phyloP scores from a whole-genome alignment of 352 stramenopile genomes.

The Phytophthora palmivora region DNA sequence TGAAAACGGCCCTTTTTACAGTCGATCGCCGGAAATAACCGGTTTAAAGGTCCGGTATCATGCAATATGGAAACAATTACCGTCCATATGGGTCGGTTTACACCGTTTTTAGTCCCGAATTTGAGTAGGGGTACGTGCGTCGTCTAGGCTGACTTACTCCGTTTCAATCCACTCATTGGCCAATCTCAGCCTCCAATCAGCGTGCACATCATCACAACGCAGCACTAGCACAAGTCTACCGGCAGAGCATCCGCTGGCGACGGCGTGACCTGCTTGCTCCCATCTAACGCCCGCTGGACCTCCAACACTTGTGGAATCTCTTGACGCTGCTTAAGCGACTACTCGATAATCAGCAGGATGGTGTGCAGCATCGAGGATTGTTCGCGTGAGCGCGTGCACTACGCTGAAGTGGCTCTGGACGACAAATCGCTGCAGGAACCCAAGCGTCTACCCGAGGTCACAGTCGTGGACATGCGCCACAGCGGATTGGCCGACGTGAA shows the following conservation, averaged over 20 bases:
- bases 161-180: constrained; percentile 21
- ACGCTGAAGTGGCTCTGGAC: constrained; percentile 66
- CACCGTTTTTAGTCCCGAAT: too few species aligned
- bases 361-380: constrained; percentile 51
- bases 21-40: background rate
- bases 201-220: constrained; percentile 10
- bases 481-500: constrained; percentile 25
- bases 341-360: constrained; percentile 28
- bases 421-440: constrained; percentile 39
- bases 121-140: background rate
- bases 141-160: constrained; percentile 7
- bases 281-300: constrained; percentile 9
- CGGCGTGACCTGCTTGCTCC: too few species aligned
- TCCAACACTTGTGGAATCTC: constrained; percentile 41
- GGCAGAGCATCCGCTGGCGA: background rate
- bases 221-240: constrained; percentile 9
- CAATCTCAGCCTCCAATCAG: constrained; percentile 33
- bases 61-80: background rate
- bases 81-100: background rate
- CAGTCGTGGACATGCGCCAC: constrained; percentile 40
- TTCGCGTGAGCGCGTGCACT: constrained; percentile 43
- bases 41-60: background rate
- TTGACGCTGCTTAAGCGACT: background rate
- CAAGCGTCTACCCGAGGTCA: constrained; percentile 42
- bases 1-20: background rate